A percentile compares a stretch with the other conserved stretches of the same genome.
phyloP scores from a whole-genome alignment of 768 basidiomycete genomes.

The Termitomyces sp. region DNA sequence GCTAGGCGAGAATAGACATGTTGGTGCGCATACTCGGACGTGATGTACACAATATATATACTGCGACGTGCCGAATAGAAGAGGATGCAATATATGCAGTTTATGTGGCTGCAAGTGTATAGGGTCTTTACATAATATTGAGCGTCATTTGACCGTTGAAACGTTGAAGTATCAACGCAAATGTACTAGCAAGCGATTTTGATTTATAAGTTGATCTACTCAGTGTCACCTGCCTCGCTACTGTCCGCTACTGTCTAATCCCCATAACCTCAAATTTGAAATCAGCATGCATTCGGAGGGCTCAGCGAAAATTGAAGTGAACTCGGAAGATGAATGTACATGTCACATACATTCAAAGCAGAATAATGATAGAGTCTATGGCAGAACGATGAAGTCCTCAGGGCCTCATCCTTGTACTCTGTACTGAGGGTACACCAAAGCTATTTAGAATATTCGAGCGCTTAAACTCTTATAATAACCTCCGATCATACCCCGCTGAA shows the following conservation, averaged over 20 bases:
- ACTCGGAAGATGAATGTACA: neutral
- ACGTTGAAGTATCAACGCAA: neutral
- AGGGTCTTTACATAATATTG: too few species aligned
- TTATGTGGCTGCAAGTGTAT: too few species aligned
- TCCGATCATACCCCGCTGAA: neutral
- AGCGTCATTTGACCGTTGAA: neutral
- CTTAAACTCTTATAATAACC: neutral
- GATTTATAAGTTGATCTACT: neutral
- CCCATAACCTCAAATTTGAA: neutral
- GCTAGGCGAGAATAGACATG: neutral
- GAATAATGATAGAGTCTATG: neutral
- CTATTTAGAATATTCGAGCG: neutral
- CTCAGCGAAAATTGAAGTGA: neutral
- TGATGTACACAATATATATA: neutral
- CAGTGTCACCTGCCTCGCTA: neutral
- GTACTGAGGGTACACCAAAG: neutral
- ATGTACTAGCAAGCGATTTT: neutral
- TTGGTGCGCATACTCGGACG: neutral
- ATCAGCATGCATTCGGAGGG: neutral
- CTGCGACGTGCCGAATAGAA: too few species aligned
- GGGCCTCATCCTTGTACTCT: neutral
- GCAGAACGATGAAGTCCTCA: neutral
- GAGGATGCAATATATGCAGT: neutral
- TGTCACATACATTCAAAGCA: neutral
- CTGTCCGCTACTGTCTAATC: neutral